Evolutionary conservation across 192 early-diverging fungal genomes (phyloP).

Genomic region (Umbelopsis sp.): DNA sequence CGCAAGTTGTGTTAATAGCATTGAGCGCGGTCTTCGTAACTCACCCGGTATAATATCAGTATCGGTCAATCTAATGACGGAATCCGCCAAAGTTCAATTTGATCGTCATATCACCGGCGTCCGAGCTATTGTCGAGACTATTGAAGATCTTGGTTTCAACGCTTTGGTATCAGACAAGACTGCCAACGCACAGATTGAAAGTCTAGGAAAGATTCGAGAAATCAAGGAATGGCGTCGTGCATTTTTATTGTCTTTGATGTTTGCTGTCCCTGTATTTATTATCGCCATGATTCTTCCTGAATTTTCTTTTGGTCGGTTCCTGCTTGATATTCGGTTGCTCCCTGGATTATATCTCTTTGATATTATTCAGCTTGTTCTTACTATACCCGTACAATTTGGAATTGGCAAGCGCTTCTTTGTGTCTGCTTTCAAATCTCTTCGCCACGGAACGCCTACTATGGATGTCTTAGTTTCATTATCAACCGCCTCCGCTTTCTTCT

Average conservation of each 20-base stretch:
- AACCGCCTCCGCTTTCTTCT: slow-evolving; percentile 83
- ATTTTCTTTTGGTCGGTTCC: slow-evolving; percentile 28
- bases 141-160: slow-evolving; percentile 72
- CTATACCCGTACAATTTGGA: slow-evolving; percentile 93
- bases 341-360: slow-evolving; percentile 70
- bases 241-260: slow-evolving; percentile 65
- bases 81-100: slow-evolving; percentile 75
- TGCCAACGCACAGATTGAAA: slow-evolving; percentile 83
- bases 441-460: slow-evolving; percentile 90
- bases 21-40: slow-evolving; percentile 61
- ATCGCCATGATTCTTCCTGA: slow-evolving; percentile 78
- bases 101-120: slow-evolving; percentile 64
- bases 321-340: slow-evolving; percentile 41
- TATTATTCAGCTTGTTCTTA: slow-evolving; percentile 69
- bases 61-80: slow-evolving; percentile 76
- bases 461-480: slow-evolving; percentile 90
- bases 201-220: slow-evolving; percentile 82
- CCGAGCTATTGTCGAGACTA: slow-evolving; percentile 76
- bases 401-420: slow-evolving; percentile 80
- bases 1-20: slow-evolving; percentile 76
- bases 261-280: slow-evolving; percentile 82
- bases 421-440: slow-evolving; percentile 76
- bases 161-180: slow-evolving; percentile 19
- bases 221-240: slow-evolving; percentile 77
- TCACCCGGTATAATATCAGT: slow-evolving; percentile 44